Base-by-base conservation (phyloP, 345 rosid species). In the Mangifera indica region DNA sequence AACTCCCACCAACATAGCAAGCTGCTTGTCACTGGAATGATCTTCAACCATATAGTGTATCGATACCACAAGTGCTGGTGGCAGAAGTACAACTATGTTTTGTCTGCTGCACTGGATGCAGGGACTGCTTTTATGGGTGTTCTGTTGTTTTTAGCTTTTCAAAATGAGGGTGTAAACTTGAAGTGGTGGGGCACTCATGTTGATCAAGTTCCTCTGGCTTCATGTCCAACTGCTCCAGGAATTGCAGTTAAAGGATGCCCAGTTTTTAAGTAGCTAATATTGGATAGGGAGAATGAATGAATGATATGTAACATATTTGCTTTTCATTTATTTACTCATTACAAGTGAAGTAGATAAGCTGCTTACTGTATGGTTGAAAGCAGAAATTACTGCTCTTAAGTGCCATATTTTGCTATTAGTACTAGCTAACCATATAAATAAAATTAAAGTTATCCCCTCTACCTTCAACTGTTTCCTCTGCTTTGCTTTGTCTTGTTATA, bases 91-190 rank as follows among this genome's bases (percentile, higher is more conserved):
- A 96, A 93, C 67, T 96, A 96, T 34, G 88, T 96, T 10, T 85
- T 96, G n/a, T 96, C 99, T 1, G 98, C 97, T 4, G 96, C 99
- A 24, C 77, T 96, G 52, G 99, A 96, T 63, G 99, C 99, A 0
- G 99, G 99, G 66, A 96, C 99, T 1, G 98, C 99, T 1, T 96
- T 96, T 87, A 96, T 96, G 98, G 99, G 87, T 0, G 99, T 95
- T 52, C 68, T 95, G 24, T 57, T 95, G 83, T 95, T 95, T 87
- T 93, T 96, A 18, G 95, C 95, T 4, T 56, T 96, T 80, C 98
- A 96, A 73, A 96, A 96, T 40, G 82, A 80, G 1, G 85, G 89
- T 13, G 79, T 67, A 51, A 60, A 74, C 0, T 67, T 93, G 72
- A 89, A 87, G 26, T 96, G 99, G 99, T 96, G 99, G 99, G 98